These are phyloP conservation scores for Salinomyces thailandicus DNA, from an alignment of 2,329 filamentous ascomycete species.

Conservation along the genomic window DNA sequence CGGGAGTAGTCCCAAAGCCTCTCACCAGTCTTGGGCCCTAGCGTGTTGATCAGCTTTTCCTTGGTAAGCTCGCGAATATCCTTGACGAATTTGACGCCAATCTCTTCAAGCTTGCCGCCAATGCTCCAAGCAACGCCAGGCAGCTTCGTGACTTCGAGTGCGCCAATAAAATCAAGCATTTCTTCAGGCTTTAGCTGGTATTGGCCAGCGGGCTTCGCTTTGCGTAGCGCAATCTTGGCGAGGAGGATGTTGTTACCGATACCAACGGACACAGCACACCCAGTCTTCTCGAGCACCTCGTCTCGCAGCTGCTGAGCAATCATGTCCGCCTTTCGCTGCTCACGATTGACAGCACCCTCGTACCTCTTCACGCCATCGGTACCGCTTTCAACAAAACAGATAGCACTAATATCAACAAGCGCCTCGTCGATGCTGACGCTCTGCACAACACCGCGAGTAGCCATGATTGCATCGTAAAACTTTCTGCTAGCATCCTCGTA, in stretches of 20 bases:
- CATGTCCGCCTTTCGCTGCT: conserved; percentile 67
- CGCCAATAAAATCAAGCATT: conserved; percentile 63
- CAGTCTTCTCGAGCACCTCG: conserved; percentile 62
- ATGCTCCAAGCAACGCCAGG: conserved; percentile 91
- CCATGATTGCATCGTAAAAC: conserved; percentile 79
- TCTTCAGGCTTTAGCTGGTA: conserved; percentile 77
- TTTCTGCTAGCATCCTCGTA: conserved; percentile 84
- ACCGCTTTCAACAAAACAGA: conserved; percentile 55
- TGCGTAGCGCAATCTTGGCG: conserved; percentile 81
- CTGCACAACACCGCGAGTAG: conserved; percentile 72
- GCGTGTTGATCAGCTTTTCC: conserved; percentile 58
- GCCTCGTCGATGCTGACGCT: conserved; percentile 97
- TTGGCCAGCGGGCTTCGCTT: conserved; percentile 89
- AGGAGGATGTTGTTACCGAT: conserved; percentile 85
- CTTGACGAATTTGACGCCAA: conserved; percentile 70
- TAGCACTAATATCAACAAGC: conserved; percentile 66
- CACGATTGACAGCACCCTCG: conserved; percentile 61
- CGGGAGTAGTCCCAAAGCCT: conserved; percentile 84
- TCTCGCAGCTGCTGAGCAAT: conserved; percentile 59
- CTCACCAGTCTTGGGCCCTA: conserved; percentile 88
- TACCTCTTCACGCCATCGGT: conserved; percentile 55
- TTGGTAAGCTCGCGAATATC: conserved; percentile 69
- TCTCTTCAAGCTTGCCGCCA: conserved; percentile 74
- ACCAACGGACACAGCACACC: conserved; percentile 81
- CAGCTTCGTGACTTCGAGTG: conserved; percentile 66